Base-by-base conservation (phyloP, 805 yeast genomes). In the Ascoidea asiatica region DNA sequence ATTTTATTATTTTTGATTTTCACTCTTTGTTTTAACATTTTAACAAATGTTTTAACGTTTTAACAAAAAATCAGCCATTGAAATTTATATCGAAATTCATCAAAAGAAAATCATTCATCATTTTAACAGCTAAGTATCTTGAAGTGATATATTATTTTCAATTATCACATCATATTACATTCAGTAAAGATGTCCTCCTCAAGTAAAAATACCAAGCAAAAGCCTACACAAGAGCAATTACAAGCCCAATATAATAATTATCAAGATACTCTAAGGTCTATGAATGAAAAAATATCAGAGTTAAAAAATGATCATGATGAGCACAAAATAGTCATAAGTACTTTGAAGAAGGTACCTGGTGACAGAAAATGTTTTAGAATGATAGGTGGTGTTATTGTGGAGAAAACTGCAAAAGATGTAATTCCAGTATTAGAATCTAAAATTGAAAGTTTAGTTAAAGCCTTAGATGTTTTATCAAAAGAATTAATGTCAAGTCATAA, bases 351-450 rank as follows among this genome's bases (percentile, higher is more conserved):
- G 1, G 65, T 77, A 7, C 77, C 79, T 20, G 49, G 53, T 2
- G 77, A 72, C 40, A 75, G 98, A 48, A 79, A 80, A 57, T 87
- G 97, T 56, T 88, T 78, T 64, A 77, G 95, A 55, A 87, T 92
- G 96, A 74, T 90, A 29, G 97, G 96, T 21, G 94, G 95, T 7
- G 95, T 89, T 3, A 69, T 90, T 29, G 83, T 89, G 17, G 94
- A 88, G 56, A 80, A 84, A 51, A 71, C 79, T 4, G 92, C 87
- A 4, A 79, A 71, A n/a, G 87, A 84, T 38, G 92, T 89, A 4
- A 62, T 72, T 4, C 80, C 79, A 11, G 68, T 79, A 8, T 62
- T 87, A 44, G 67, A 71, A 43, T 66, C 73, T 21, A 87, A 83
- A 52, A 55, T 67, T 19, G 59, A 60, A 7, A 81, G 81, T 43